These are phyloP conservation scores for Blastocystis sp. DNA, from an alignment of 352 stramenopile species.

Conservation along the genomic window DNA sequence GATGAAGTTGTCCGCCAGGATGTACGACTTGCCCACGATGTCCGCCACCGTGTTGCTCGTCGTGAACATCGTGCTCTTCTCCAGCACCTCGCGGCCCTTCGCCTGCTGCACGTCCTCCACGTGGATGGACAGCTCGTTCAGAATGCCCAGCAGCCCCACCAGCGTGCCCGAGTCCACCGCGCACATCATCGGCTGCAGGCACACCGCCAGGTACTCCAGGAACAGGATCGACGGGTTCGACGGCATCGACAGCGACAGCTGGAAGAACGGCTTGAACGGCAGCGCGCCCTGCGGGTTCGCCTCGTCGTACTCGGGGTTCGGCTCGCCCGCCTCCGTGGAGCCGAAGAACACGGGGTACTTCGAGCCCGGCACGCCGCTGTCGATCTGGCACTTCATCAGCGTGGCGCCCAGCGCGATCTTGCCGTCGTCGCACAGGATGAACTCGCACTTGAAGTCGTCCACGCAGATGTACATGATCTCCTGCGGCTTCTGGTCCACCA, in stretches of 20 bases:
- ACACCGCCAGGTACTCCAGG: constrained; percentile 61
- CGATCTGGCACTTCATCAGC: constrained; percentile 69
- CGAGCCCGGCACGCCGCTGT: constrained; percentile 6
- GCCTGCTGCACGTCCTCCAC: constrained; percentile 46
- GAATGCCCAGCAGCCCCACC: constrained; percentile 15
- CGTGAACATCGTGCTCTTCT: constrained; percentile 8
- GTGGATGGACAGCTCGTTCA: constrained; percentile 14
- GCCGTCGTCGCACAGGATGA: constrained; percentile 16
- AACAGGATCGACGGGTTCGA: constrained; percentile 52
- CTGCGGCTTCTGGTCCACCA: constrained; percentile 35
- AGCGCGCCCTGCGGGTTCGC: constrained; percentile 1
- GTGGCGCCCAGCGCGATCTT: constrained; percentile 41
- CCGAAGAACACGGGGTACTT: constrained; percentile 61
- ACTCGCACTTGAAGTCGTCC: constrained; percentile 9
- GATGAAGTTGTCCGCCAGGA: constrained; percentile 65
- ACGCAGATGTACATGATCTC: constrained; percentile 62
- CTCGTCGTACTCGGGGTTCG: constrained; percentile 36
- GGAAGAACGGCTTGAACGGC: constrained; percentile 63
- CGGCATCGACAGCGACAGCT: constrained; percentile 62
- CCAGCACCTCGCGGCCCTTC: constrained; percentile 30
- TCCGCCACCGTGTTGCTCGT: constrained; percentile 19
- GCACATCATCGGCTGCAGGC: constrained; percentile 58
- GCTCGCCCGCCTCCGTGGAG: constrained; percentile 49
- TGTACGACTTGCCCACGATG: constrained; percentile 51
- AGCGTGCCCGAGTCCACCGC: constrained; percentile 30